Percentiles rank a stretch among this genome's conserved stretches.
Evolutionary conservation across 2,329 filamentous ascomycete species (phyloP).

Genomic region (Aspergillus ustus): DNA sequence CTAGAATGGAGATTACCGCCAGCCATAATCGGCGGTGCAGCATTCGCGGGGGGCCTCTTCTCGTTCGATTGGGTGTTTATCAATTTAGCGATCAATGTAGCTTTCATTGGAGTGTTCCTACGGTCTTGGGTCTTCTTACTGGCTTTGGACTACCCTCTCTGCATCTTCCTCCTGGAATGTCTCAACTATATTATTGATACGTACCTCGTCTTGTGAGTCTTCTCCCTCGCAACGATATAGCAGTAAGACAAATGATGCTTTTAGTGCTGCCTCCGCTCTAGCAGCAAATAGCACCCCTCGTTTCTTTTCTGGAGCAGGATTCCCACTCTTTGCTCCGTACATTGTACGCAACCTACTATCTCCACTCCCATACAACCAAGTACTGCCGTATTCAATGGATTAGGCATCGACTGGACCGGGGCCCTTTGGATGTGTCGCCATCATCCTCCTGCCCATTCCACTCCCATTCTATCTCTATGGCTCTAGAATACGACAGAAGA

Average conservation of each 20-base stretch:
- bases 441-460: slow-evolving; percentile 45
- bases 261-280: slow-evolving; percentile 54
- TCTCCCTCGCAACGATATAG: background rate
- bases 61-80: slow-evolving; percentile 76
- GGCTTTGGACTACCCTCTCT: slow-evolving; percentile 63
- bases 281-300: slow-evolving; percentile 57
- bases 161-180: slow-evolving; percentile 60
- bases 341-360: slow-evolving; percentile 14
- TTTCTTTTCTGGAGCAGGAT: slow-evolving; percentile 45
- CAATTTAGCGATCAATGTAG: slow-evolving; percentile 40
- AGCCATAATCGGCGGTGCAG: slow-evolving; percentile 56
- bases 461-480: slow-evolving; percentile 52
- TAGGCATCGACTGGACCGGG: slow-evolving; percentile 36
- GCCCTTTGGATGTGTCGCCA: slow-evolving; percentile 34
- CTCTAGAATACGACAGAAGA: slow-evolving; percentile 44
- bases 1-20: slow-evolving; percentile 63
- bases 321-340: slow-evolving; percentile 33
- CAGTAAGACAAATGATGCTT: background rate
- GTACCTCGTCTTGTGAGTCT: slow-evolving; percentile 1
- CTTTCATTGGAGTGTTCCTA: slow-evolving; percentile 49
- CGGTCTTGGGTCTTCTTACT: slow-evolving; percentile 56
- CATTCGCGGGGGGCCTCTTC: slow-evolving; percentile 68
- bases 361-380: background rate
- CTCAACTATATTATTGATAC: slow-evolving; percentile 1
- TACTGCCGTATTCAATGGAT: slow-evolving; percentile 29